Conservation (phyloP, 1,284 basidiomycete species). For the Sparassis latifolia region DNA sequence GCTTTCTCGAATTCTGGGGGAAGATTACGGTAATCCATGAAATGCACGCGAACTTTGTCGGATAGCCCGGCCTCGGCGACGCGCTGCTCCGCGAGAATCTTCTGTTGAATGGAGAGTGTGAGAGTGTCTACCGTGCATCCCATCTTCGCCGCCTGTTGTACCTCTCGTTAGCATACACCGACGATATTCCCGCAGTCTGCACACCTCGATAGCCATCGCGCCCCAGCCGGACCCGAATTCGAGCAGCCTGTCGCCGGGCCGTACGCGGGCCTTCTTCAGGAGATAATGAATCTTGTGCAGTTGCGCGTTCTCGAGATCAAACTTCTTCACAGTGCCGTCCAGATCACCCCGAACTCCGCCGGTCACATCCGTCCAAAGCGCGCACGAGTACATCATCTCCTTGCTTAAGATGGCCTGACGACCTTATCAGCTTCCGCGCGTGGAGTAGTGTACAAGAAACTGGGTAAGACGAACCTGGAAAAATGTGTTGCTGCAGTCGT, state of each 20-base stretch:
- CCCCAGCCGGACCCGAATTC: conserved; percentile 95
- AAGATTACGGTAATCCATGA: conserved; percentile 38
- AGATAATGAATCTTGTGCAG: conserved; percentile 75
- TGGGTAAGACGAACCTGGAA: conserved; percentile 46
- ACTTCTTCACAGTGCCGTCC: conserved; percentile 26
- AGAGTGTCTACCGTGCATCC: conserved; percentile 84
- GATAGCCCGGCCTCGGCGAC: conserved; percentile 38
- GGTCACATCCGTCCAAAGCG: conserved; percentile 69
- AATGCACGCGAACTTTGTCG: conserved; percentile 36
- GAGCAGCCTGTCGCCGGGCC: conserved; percentile 72
- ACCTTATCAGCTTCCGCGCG: background rate
- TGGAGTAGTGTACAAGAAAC: conserved; percentile 4
- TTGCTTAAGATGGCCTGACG: conserved; percentile 69
- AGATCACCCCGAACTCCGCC: conserved; percentile 63
- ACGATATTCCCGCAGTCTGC: conserved; percentile 28
- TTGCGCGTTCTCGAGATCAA: conserved; percentile 79
- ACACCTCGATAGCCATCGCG: conserved; percentile 82
- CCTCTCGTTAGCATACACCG: background rate
- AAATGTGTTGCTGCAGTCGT: conserved; percentile 81
- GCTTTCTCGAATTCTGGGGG: conserved; percentile 27
- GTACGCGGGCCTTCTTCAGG: conserved; percentile 69
- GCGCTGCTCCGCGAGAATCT: conserved; percentile 77
- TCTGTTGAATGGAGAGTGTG: conserved; percentile 83
- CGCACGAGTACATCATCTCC: conserved; percentile 94
- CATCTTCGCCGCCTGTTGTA: conserved; percentile 13